Evolutionary conservation across 108 stramenopile species (phyloP).

Genomic region (Cylindrotheca fusiformis): DNA sequence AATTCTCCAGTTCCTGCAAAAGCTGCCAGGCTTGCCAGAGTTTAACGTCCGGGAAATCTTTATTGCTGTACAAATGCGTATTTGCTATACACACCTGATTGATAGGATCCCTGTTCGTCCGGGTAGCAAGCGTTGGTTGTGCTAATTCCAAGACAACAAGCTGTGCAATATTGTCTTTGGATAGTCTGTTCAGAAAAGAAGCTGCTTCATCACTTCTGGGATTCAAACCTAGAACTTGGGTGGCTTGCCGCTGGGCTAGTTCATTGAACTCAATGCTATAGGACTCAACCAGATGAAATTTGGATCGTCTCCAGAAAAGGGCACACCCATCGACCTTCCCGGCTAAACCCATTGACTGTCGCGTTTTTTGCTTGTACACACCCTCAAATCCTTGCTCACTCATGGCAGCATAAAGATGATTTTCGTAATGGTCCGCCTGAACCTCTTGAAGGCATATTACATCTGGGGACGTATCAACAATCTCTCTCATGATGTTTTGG

Average conservation of each 20-base stretch:
- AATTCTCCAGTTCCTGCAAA: conserved; percentile 91
- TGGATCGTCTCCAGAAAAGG: conserved; percentile 91
- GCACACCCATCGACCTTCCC: conserved; percentile 99
- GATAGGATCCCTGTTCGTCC: conserved; percentile 65
- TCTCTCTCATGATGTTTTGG: conserved; percentile 91
- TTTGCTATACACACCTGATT: conserved; percentile 95
- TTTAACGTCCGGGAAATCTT: conserved; percentile 97
- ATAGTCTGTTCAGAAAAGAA: conserved; percentile 86
- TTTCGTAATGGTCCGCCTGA: conserved; percentile 96
- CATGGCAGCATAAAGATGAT: conserved; percentile 86
- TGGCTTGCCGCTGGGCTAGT: conserved; percentile 86
- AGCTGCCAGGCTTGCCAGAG: conserved; percentile 97
- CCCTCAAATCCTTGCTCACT: conserved; percentile 92
- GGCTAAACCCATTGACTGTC: conserved; percentile 91
- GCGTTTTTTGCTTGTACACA: conserved; percentile 96
- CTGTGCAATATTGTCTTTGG: conserved; percentile 98
- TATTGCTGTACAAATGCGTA: conserved; percentile 98
- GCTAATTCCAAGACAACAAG: conserved; percentile 92
- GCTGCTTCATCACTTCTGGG: conserved; percentile 82
- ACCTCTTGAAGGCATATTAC: conserved; percentile 98
- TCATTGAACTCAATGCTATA: conserved; percentile 98
- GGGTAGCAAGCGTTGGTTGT: conserved; percentile 58
- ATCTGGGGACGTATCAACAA: conserved; percentile 93
- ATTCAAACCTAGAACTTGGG: conserved; percentile 81
- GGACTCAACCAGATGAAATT: conserved; percentile 92